Evolutionary conservation across 1,139 yeast species (phyloP).

Genomic region (Yamadazyma dendronema): DNA sequence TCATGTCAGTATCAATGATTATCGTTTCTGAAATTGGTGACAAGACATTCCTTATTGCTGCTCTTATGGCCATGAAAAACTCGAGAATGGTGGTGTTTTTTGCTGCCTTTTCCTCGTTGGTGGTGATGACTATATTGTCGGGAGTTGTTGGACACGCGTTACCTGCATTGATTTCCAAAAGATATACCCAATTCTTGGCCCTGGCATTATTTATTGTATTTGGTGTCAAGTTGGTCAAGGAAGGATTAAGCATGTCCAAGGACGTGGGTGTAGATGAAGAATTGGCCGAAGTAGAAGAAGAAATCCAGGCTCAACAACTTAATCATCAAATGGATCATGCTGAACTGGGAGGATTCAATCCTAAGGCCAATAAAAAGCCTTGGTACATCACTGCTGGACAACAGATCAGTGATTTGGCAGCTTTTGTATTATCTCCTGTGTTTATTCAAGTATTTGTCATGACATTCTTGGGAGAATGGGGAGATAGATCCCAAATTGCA

Average conservation of each 20-base stretch:
- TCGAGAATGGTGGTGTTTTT: slow-evolving; percentile 78
- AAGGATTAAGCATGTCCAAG: slow-evolving; percentile 80
- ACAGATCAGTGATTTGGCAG: slow-evolving; percentile 50
- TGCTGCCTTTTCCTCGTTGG: slow-evolving; percentile 84
- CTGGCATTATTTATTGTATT: slow-evolving; percentile 77
- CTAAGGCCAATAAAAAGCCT: slow-evolving; percentile 12
- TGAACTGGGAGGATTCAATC: slow-evolving; percentile 49
- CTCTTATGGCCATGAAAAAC: slow-evolving; percentile 96
- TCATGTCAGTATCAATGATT: slow-evolving; percentile 82
- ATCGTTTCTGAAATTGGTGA: slow-evolving; percentile 94
- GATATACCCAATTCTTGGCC: slow-evolving; percentile 79
- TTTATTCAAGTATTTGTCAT: slow-evolving; percentile 95
- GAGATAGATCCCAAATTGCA: slow-evolving; percentile 96
- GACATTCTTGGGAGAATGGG: slow-evolving; percentile 99
- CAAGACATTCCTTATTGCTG: slow-evolving; percentile 94
- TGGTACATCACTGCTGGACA: slow-evolving; percentile 29
- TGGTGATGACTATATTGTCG: slow-evolving; percentile 85
- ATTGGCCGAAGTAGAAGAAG: slow-evolving; percentile 95
- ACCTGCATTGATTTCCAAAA: slow-evolving; percentile 78
- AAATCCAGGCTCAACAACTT: slow-evolving; percentile 66
- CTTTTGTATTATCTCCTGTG: slow-evolving; percentile 74
- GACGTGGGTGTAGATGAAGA: slow-evolving; percentile 90
- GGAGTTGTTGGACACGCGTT: slow-evolving; percentile 91
- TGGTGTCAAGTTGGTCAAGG: slow-evolving; percentile 72
- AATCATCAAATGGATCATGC: slow-evolving; percentile 49